phyloP scores from a whole-genome alignment of 176 grass and related monocot genomes.

The Chloris gayana region DNA sequence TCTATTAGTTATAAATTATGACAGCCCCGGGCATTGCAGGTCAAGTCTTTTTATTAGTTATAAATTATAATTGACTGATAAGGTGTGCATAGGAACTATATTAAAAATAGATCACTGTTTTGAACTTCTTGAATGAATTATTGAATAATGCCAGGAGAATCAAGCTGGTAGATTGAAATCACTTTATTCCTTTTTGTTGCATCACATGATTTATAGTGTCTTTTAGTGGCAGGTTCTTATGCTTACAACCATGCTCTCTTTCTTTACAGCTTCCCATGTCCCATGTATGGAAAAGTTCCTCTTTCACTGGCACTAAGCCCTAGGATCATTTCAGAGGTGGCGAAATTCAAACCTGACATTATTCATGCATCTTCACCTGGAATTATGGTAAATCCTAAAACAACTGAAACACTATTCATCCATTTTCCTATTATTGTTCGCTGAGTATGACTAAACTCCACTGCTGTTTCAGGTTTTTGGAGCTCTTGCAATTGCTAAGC shows the following conservation, averaged over 20 bases:
- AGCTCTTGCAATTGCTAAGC: constrained; percentile 81
- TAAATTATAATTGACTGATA: constrained; percentile 9
- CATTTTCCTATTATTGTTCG: not conserved
- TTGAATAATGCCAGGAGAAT: not conserved
- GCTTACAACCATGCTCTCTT: constrained; percentile 26
- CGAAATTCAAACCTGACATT: constrained; percentile 94
- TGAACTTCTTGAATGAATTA: constrained; percentile 3
- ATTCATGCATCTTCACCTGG: constrained; percentile 96
- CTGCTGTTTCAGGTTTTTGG: constrained; percentile 78
- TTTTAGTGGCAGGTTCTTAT: constrained; percentile 26
- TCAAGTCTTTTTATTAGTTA: no score
- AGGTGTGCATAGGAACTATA: not conserved
- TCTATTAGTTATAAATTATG: not conserved
- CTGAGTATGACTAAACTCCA: constrained; percentile 6
- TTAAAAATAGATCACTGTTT: not conserved
- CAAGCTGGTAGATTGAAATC: not conserved
- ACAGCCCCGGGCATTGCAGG: no score
- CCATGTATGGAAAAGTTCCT: constrained; percentile 91
- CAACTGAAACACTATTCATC: not conserved
- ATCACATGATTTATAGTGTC: constrained; percentile 10
- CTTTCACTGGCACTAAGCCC: constrained; percentile 91
- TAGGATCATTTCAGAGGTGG: constrained; percentile 90
- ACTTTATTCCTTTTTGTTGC: not conserved
- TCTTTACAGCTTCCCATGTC: constrained; percentile 84
- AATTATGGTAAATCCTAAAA: constrained; percentile 70